These are phyloP conservation scores for Venturia pyrina DNA, from an alignment of 2,329 filamentous ascomycete species.

Conservation along the genomic window DNA sequence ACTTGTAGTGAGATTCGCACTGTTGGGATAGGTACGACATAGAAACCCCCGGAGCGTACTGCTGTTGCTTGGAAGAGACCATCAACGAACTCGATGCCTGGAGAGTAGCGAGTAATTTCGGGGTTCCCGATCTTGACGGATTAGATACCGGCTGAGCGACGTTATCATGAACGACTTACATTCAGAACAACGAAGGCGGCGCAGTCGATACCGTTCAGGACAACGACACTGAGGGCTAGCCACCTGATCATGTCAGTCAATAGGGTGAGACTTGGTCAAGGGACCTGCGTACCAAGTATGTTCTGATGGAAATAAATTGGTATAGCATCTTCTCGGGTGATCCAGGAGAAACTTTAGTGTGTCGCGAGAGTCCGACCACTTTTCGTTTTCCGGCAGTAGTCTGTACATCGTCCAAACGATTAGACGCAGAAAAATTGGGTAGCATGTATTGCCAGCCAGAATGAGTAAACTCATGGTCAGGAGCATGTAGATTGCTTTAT, in stretches of 20 bases:
- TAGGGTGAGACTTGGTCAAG: not conserved
- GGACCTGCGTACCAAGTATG: slow-evolving; percentile 40
- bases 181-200: slow-evolving; percentile 43
- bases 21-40: slow-evolving; percentile 39
- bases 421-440: slow-evolving; percentile 48
- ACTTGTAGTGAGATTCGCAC: slow-evolving; percentile 48
- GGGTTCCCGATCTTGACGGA: slow-evolving; percentile 39
- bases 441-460: slow-evolving; percentile 45
- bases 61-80: slow-evolving; percentile 50
- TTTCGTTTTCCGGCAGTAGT: slow-evolving; percentile 28
- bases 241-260: slow-evolving; percentile 23
- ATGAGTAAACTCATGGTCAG: slow-evolving; percentile 40
- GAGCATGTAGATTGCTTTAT: slow-evolving; percentile 35
- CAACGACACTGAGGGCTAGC: slow-evolving; percentile 40
- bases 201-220: slow-evolving; percentile 46
- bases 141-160: not conserved
- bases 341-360: slow-evolving; percentile 50
- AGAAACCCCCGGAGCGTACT: slow-evolving; percentile 38
- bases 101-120: slow-evolving; percentile 36
- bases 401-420: slow-evolving; percentile 48
- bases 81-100: slow-evolving; percentile 41
- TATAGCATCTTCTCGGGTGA: slow-evolving; percentile 54
- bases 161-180: slow-evolving; percentile 18
- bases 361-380: slow-evolving; percentile 29
- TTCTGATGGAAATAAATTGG: slow-evolving; percentile 49